Percentiles rank a stretch among this genome's conserved stretches.
phyloP scores from a whole-genome alignment of 164 flowering plant genomes.

The Buxus sempervirens region DNA sequence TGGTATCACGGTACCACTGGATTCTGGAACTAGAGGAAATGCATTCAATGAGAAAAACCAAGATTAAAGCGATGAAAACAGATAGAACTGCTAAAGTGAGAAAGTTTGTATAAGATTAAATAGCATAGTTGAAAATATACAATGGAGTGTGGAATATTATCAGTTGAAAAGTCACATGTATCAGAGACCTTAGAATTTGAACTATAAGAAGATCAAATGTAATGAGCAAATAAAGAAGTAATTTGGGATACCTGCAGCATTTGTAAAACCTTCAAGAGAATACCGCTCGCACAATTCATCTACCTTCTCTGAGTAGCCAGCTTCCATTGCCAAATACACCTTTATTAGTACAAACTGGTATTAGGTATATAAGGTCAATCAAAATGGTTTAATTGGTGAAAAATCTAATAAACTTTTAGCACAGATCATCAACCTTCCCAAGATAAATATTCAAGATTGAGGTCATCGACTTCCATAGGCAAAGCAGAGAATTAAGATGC shows the following conservation, averaged over 20 bases:
- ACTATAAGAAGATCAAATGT: neutral
- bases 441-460: no score
- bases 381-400: no score
- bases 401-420: no score
- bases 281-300: slow-evolving; percentile 81
- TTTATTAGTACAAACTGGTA: slow-evolving; percentile 20
- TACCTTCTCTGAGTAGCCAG: slow-evolving; percentile 90
- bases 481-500: neutral
- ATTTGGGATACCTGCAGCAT: slow-evolving; percentile 42
- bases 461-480: no score
- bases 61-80: neutral
- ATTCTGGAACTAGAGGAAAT: no score
- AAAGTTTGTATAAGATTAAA: neutral
- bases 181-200: neutral
- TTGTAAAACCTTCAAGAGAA: slow-evolving; percentile 64
- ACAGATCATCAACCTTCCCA: no score
- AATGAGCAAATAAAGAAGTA: neutral
- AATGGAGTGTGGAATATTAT: neutral
- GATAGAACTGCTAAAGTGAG: neutral
- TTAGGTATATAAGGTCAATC: neutral
- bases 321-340: slow-evolving; percentile 96
- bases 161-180: neutral
- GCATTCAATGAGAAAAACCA: neutral
- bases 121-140: neutral
- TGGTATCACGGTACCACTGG: no score